Percentiles rank a stretch among this genome's conserved stretches.
Evolutionary conservation across 768 basidiomycete species (phyloP).

Genomic region (Calocybe cyanea): DNA sequence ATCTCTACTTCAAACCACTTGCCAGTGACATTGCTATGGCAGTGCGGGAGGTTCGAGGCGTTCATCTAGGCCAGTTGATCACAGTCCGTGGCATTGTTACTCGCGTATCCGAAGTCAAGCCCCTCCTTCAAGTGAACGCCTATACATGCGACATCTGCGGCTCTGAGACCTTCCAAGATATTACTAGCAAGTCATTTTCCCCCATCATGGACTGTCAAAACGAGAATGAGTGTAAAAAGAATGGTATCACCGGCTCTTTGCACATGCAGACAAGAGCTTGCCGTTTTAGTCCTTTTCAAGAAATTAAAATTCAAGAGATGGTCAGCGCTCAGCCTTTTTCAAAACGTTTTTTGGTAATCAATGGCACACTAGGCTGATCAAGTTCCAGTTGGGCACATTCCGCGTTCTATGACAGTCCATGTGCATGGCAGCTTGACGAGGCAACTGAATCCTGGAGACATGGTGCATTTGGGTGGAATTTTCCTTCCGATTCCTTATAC

Average conservation of each 20-base stretch:
- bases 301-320: constrained; percentile 99
- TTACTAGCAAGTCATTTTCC: constrained; percentile 85
- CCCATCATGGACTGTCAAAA: constrained; percentile 90
- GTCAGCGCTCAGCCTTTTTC: constrained; percentile 34
- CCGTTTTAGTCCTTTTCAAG: constrained; percentile 97
- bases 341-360: constrained; percentile 3
- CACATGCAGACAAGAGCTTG: constrained; percentile 99
- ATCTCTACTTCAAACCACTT: constrained; percentile 90
- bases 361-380: constrained; percentile 75
- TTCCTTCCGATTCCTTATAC: constrained; percentile 98
- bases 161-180: constrained; percentile 97
- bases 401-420: constrained; percentile 97
- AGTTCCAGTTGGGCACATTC: constrained; percentile 99
- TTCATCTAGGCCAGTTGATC: constrained; percentile 87
- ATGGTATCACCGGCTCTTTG: constrained; percentile 82
- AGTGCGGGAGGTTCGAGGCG: constrained; percentile 86
- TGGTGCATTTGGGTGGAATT: constrained; percentile 92
- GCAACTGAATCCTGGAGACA: constrained; percentile 91
- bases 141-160: constrained; percentile 99
- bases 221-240: constrained; percentile 78
- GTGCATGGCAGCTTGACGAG: constrained; percentile 88
- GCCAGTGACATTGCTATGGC: constrained; percentile 75
- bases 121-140: constrained; percentile 93
- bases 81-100: constrained; percentile 98
- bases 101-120: constrained; percentile 98